phyloP scores from a whole-genome alignment of 768 basidiomycete species.

The Tephrocybe sp. region DNA sequence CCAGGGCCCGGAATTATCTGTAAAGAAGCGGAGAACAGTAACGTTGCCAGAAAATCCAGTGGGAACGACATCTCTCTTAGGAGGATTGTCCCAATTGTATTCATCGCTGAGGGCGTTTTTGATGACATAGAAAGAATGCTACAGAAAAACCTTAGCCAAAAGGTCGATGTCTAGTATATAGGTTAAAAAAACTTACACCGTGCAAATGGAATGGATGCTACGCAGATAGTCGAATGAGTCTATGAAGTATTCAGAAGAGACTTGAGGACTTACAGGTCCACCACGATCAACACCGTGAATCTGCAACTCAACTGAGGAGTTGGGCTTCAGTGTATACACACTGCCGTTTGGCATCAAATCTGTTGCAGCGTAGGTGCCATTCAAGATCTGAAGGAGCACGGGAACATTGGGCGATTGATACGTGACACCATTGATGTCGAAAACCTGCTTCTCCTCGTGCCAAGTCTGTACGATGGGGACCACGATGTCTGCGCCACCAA shows the following conservation, averaged over 20 bases:
- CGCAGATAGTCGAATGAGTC: background rate
- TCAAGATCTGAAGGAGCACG: slow-evolving; percentile 2
- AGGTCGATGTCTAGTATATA: too few relatives aligned
- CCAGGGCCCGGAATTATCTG: slow-evolving; percentile 7
- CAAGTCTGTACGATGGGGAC: background rate
- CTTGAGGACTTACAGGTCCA: background rate
- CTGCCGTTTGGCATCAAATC: slow-evolving; percentile 2
- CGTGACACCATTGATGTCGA: background rate
- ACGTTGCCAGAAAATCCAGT: slow-evolving; percentile 1
- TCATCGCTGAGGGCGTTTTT: slow-evolving; percentile 5
- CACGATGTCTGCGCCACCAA: slow-evolving; percentile 4
- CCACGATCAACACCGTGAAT: background rate
- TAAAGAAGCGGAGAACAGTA: slow-evolving; percentile 6
- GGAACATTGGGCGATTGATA: slow-evolving; percentile 3
- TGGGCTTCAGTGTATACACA: slow-evolving; percentile 1
- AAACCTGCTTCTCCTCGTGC: background rate
- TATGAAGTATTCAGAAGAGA: background rate
- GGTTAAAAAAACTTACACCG: background rate
- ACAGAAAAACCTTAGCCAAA: too few relatives aligned
- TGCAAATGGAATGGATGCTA: slow-evolving; percentile 8
- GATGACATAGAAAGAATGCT: slow-evolving; percentile 7
- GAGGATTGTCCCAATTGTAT: slow-evolving; percentile 8
- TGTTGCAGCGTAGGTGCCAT: background rate
- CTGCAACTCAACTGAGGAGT: slow-evolving; percentile 4
- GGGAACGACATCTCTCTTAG: background rate